These are phyloP conservation scores for Penicillium brasilianum DNA, from an alignment of 2,329 filamentous ascomycete genomes.

Conservation along the genomic window DNA sequence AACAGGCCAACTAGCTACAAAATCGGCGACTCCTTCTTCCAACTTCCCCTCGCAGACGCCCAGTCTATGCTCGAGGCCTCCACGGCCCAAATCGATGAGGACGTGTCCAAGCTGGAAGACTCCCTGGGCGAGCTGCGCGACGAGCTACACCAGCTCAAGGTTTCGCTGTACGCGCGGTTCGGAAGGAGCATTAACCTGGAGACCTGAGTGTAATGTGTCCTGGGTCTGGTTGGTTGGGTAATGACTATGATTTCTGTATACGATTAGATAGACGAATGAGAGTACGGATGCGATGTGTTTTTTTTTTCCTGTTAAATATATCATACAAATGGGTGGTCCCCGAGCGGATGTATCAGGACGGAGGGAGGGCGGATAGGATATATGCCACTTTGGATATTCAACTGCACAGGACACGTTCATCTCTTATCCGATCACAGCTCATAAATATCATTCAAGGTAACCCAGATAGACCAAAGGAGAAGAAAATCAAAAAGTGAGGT, in stretches of 20 bases:
- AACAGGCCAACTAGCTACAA: slow-evolving; percentile 71
- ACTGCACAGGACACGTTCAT: background rate
- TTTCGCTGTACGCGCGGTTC: slow-evolving; percentile 90
- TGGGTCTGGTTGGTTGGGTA: background rate
- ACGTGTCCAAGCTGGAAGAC: slow-evolving; percentile 77
- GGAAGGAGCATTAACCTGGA: slow-evolving; percentile 97
- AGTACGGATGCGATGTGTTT: background rate
- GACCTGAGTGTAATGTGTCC: slow-evolving; percentile 56
- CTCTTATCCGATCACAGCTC: slow-evolving; percentile 18
- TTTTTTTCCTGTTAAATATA: no score
- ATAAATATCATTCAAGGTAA: slow-evolving; percentile 30
- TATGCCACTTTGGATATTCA: background rate
- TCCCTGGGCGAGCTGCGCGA: slow-evolving; percentile 75
- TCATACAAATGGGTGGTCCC: background rate
- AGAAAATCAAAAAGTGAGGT: slow-evolving; percentile 25
- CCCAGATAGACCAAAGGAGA: background rate
- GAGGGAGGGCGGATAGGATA: background rate
- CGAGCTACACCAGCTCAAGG: slow-evolving; percentile 89
- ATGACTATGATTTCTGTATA: slow-evolving; percentile 7
- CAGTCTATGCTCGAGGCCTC: slow-evolving; percentile 80
- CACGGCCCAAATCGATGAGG: slow-evolving; percentile 74
- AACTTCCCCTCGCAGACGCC: slow-evolving; percentile 80
- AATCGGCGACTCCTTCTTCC: slow-evolving; percentile 94
- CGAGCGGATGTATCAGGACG: background rate
- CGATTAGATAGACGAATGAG: background rate